Evolutionary conservation across 169 alveolate genomes (phyloP).

Genomic region (Nephromyces sp.): DNA sequence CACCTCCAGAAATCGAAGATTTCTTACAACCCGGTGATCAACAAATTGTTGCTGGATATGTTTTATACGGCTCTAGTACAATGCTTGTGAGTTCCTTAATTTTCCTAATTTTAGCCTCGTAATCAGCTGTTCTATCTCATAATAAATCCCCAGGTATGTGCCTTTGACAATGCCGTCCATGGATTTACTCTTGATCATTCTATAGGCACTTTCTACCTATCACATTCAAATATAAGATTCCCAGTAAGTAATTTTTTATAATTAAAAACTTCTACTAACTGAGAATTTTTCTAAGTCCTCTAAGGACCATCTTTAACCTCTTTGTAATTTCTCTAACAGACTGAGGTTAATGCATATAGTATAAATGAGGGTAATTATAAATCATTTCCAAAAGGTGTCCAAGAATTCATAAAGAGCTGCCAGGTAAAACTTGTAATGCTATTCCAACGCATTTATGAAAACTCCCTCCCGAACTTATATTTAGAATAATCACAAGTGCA

Average conservation of each 20-base stretch:
- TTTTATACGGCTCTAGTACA: slow-evolving; percentile 52
- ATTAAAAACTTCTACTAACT: background rate
- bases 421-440: slow-evolving; percentile 15
- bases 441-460: too few relatives aligned
- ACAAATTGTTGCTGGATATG: slow-evolving; percentile 51
- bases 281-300: background rate
- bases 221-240: slow-evolving; percentile 41
- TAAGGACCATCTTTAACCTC: background rate
- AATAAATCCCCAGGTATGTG: slow-evolving; percentile 13
- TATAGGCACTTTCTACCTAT: slow-evolving; percentile 48
- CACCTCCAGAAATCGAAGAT: slow-evolving; percentile 38
- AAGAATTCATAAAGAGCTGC: slow-evolving; percentile 20
- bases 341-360: slow-evolving; percentile 32
- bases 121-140: background rate
- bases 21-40: slow-evolving; percentile 43
- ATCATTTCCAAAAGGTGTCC: slow-evolving; percentile 39
- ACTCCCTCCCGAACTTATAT: too few relatives aligned
- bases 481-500: background rate
- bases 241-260: slow-evolving; percentile 23
- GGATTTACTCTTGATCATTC: slow-evolving; percentile 54
- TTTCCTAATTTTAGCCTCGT: background rate
- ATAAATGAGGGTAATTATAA: slow-evolving; percentile 52
- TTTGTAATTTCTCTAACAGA: background rate
- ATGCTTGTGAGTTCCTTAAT: slow-evolving; percentile 21
- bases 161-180: slow-evolving; percentile 42